These are phyloP conservation scores for Recurvomyces mirabilis DNA, from an alignment of 495 filamentous ascomycete species.

Conservation along the genomic window DNA sequence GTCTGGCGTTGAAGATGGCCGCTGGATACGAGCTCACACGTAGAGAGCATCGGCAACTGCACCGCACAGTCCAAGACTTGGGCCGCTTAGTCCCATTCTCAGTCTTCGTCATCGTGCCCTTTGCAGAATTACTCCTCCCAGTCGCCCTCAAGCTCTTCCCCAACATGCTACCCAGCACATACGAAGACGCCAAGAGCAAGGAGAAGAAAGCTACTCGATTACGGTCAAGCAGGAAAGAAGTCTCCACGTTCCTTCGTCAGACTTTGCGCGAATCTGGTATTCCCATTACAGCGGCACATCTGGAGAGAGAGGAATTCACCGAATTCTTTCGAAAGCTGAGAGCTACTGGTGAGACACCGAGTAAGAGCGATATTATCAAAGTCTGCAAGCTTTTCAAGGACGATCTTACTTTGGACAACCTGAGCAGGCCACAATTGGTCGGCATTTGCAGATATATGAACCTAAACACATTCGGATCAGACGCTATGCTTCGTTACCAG, in stretches of 20 bases:
- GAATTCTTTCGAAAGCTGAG: constrained; percentile 92
- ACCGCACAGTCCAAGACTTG: constrained; percentile 86
- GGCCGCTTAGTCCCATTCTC: constrained; percentile 91
- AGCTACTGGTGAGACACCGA: constrained; percentile 78
- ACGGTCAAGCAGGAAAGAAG: constrained; percentile 81
- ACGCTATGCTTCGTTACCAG: constrained; percentile 94
- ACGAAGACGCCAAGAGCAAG: constrained; percentile 81
- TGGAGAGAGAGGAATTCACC: constrained; percentile 89
- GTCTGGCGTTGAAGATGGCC: constrained; percentile 91
- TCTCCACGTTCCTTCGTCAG: constrained; percentile 78
- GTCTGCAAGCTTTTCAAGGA: constrained; percentile 99
- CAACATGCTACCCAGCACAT: constrained; percentile 92
- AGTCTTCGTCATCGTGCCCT: constrained; percentile 92
- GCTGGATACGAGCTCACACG: constrained; percentile 93
- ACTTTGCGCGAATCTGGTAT: constrained; percentile 88
- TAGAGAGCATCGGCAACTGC: constrained; percentile 82
- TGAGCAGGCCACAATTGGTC: constrained; percentile 90
- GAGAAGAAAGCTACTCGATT: constrained; percentile 76
- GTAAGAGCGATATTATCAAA: constrained; percentile 85
- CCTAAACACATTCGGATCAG: constrained; percentile 89
- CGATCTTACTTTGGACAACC: constrained; percentile 91
- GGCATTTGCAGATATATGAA: constrained; percentile 99
- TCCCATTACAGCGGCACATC: constrained; percentile 71
- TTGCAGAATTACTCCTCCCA: constrained; percentile 89
- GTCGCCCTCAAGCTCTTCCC: constrained; percentile 90